Evolutionary conservation across 306 rosid species (phyloP).

Genomic region (Calophaca sinica): DNA sequence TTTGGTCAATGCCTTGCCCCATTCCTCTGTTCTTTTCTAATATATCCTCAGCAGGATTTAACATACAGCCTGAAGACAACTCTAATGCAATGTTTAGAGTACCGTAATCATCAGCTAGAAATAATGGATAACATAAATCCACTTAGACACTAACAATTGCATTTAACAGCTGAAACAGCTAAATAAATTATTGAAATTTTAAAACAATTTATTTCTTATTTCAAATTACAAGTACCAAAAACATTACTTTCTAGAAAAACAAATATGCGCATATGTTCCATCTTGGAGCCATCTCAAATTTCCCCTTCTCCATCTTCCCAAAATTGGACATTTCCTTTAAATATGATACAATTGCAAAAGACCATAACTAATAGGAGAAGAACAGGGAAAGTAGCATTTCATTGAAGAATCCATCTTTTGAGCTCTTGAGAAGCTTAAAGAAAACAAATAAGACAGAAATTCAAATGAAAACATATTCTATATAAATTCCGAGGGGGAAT

Average conservation of each 20-base stretch:
- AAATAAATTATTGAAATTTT: constrained; percentile 24
- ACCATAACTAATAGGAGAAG: constrained; percentile 6
- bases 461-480: constrained; percentile 45
- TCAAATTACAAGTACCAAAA: constrained; percentile 36
- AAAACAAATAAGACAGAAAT: neutral
- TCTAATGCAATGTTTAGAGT: constrained; percentile 21
- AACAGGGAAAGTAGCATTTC: neutral
- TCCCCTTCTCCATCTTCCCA: neutral
- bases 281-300: constrained; percentile 13
- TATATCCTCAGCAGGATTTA: constrained; percentile 30
- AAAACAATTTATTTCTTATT: constrained; percentile 19
- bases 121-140: constrained; percentile 14
- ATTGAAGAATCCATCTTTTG: constrained; percentile 14
- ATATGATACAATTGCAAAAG: constrained; percentile 32
- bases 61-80: constrained; percentile 12
- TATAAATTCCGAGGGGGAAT: constrained; percentile 86
- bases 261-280: constrained; percentile 5
- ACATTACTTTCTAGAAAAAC: constrained; percentile 9
- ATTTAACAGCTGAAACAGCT: constrained; percentile 34
- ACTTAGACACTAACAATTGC: constrained; percentile 27
- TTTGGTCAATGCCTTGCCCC: neutral
- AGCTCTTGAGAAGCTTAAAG: constrained; percentile 37
- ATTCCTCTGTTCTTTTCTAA: constrained; percentile 33
- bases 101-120: constrained; percentile 13
- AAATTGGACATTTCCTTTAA: constrained; percentile 9